phyloP scores from a whole-genome alignment of 129 eudicot genomes.

The Scalesia atractyloides region DNA sequence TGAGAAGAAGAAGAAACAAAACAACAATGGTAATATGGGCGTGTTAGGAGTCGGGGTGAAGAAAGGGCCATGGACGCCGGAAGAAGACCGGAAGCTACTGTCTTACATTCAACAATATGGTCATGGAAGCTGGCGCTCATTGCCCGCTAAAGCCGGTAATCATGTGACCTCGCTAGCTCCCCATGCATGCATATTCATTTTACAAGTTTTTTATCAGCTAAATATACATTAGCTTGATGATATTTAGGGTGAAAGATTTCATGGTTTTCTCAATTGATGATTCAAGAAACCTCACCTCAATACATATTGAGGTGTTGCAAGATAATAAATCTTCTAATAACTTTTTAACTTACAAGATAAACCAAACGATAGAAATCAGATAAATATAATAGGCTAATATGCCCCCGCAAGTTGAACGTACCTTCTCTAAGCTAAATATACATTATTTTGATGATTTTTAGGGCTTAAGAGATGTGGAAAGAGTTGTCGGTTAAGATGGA shows the following conservation, averaged over 20 bases:
- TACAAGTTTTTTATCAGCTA: background rate
- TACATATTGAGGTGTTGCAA: no score
- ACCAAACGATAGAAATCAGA: no score
- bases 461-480: conserved; percentile 76
- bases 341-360: no score
- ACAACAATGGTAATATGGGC: conserved; percentile 25
- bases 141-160: conserved; percentile 76
- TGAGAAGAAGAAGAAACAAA: conserved; percentile 41
- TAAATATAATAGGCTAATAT: no score
- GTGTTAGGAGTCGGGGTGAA: conserved; percentile 52
- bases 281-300: no score
- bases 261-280: no score
- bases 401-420: no score
- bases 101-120: conserved; percentile 62
- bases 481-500: no score
- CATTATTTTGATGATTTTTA: conserved; percentile 16
- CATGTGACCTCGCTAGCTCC: background rate
- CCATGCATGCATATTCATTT: background rate
- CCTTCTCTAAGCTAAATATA: no score
- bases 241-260: conserved; percentile 48
- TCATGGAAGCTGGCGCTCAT: conserved; percentile 80
- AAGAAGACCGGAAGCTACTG: conserved; percentile 66
- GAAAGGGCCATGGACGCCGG: conserved; percentile 85
- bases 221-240: background rate
- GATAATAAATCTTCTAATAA: no score